Percentiles rank a stretch among this genome's conserved stretches.
phyloP scores from a whole-genome alignment of 2,329 filamentous ascomycete genomes.

The Thelonectria olida region DNA sequence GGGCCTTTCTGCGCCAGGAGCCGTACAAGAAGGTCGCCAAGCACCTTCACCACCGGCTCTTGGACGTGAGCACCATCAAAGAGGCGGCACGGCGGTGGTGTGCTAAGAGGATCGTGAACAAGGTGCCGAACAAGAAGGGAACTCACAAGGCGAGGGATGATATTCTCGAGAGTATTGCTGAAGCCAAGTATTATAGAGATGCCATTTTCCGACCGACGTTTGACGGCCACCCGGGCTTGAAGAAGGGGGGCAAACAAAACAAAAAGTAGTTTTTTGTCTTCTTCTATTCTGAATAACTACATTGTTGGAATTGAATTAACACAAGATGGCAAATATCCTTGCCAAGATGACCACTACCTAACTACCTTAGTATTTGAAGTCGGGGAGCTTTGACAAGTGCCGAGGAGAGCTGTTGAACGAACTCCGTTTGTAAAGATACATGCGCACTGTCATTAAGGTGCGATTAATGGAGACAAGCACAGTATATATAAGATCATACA shows the following conservation, averaged over 20 bases:
- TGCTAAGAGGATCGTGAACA: slow-evolving; percentile 52
- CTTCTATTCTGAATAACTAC: too few relatives aligned
- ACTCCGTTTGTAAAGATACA: slow-evolving; percentile 1
- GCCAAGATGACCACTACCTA: too few relatives aligned
- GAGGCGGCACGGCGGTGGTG: slow-evolving; percentile 89
- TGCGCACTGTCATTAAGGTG: slow-evolving; percentile 17
- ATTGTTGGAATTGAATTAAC: too few relatives aligned
- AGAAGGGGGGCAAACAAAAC: slow-evolving; percentile 31
- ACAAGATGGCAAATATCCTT: too few relatives aligned
- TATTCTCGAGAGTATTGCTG: slow-evolving; percentile 93
- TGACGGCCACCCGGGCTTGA: slow-evolving; percentile 30
- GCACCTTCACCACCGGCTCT: slow-evolving; percentile 86
- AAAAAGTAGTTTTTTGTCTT: neutral
- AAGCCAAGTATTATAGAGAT: slow-evolving; percentile 84
- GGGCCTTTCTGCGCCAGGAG: slow-evolving; percentile 77
- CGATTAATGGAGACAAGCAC: too few relatives aligned
- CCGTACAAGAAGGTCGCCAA: slow-evolving; percentile 80
- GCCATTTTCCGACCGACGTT: slow-evolving; percentile 66
- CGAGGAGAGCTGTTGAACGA: slow-evolving; percentile 19
- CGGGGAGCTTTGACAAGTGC: neutral
- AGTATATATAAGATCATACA: slow-evolving; percentile 31
- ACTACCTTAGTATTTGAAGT: too few relatives aligned
- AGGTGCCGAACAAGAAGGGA: slow-evolving; percentile 76
- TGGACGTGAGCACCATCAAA: slow-evolving; percentile 93
- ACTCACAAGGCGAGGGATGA: slow-evolving; percentile 87